A percentile compares a stretch with the other conserved stretches of the same genome.
phyloP scores from a whole-genome alignment of 1,284 basidiomycete genomes.

The Ustilago cynodontis region DNA sequence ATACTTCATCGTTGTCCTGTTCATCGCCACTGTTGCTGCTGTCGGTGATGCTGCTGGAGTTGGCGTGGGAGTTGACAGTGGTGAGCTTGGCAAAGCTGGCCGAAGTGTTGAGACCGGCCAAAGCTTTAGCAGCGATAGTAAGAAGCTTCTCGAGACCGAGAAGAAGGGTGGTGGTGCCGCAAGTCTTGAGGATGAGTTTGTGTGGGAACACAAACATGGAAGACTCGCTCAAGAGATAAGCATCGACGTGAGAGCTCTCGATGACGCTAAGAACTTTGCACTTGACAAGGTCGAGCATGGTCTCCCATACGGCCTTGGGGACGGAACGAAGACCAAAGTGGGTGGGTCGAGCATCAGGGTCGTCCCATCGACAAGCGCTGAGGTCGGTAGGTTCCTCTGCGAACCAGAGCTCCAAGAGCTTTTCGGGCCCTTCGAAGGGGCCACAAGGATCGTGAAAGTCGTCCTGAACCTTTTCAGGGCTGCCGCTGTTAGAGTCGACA shows the following conservation, averaged over 20 bases:
- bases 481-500: slow-evolving; percentile 43
- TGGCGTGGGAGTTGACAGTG: slow-evolving; percentile 13
- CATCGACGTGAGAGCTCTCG: slow-evolving; percentile 88
- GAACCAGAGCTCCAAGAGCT: slow-evolving; percentile 98
- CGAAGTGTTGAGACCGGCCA: slow-evolving; percentile 67
- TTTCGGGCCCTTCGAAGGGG: slow-evolving; percentile 79
- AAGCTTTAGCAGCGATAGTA: slow-evolving; percentile 83
- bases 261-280: slow-evolving; percentile 95
- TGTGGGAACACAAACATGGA: slow-evolving; percentile 96
- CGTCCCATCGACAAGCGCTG: slow-evolving; percentile 44
- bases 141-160: slow-evolving; percentile 75
- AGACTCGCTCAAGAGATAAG: slow-evolving; percentile 97
- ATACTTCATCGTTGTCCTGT: slow-evolving; percentile 18
- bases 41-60: slow-evolving; percentile 8
- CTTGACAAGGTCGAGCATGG: slow-evolving; percentile 95
- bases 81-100: slow-evolving; percentile 38
- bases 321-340: slow-evolving; percentile 81
- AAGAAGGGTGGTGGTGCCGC: slow-evolving; percentile 97
- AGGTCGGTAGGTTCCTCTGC: slow-evolving; percentile 74
- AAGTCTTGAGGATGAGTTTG: slow-evolving; percentile 97
- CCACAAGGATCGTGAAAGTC: slow-evolving; percentile 58
- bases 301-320: slow-evolving; percentile 86
- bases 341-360: slow-evolving; percentile 38
- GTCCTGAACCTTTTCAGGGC: slow-evolving; percentile 32
- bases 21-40: slow-evolving; percentile 10